Base-by-base conservation (phyloP, 2,329 filamentous ascomycete genomes). In the Scytalidium lignicola region DNA sequence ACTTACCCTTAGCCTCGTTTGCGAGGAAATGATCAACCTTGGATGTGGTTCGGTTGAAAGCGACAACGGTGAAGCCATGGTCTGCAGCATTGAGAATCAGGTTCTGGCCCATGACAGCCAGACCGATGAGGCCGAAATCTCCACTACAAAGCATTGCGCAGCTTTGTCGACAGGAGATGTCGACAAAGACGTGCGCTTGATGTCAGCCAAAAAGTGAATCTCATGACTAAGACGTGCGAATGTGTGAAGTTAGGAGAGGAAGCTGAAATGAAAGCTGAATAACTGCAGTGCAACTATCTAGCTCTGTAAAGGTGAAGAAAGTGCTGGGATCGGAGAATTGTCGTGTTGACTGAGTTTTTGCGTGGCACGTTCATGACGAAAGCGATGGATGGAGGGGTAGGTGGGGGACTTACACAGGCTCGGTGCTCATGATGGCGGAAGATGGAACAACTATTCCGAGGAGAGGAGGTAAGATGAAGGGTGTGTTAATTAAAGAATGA, bases 41-140 rank as follows among this genome's bases (percentile, higher is more conserved):
- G 74, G 90, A 83, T 63, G 96, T 89, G 64, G 93, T 99, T 74
- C 93, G 88, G 86, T 99, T 99, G 85, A 88, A 99, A 63, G 92
- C 93, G 74, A 92, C 88, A 67, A 99, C 89, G 70, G 90, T 97
- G 83, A 95, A 97, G 67, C 91, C 87, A 65, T 92, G 83, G 72
- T 93, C 88, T 64, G 88, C 88, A 76, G 86, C 88, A 74, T 93
- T 93, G 67, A 93, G 74, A 71, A 93, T 91, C 74, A 93, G 76
- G 78, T 92, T 93, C 79, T 91, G 86, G 71, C 79, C 82, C 82
- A 93, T 93, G 74, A 93, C 88, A 76, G 88, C 88, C 77, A 93
- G 80, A 82, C 88, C 88, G 71, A 93, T 92, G 68, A 93, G 86
- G 79, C 88, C 88, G 74, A 93, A 85, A 83, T 93, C 88, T 75